Conservation (phyloP, 2,329 filamentous ascomycete species). For the Lachnellula cervina region DNA sequence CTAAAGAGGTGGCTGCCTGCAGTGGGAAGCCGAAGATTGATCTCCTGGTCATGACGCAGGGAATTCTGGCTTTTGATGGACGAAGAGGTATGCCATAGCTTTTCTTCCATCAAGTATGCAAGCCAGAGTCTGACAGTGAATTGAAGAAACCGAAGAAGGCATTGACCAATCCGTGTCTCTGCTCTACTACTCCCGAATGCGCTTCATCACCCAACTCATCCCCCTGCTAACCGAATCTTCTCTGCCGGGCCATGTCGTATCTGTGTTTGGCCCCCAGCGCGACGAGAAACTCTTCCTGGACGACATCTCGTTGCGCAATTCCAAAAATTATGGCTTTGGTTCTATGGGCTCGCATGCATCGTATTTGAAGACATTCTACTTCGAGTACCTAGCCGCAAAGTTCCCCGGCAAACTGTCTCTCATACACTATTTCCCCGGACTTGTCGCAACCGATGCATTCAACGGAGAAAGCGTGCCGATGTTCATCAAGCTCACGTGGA, state of each 20-base stretch:
- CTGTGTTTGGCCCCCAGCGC: conserved; percentile 31
- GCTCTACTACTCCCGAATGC: conserved; percentile 33
- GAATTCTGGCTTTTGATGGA: conserved; percentile 10
- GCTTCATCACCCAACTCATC: conserved; percentile 26
- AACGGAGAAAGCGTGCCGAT: conserved; percentile 23
- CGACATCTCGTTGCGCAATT: conserved; percentile 29
- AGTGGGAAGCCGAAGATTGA: conserved; percentile 27
- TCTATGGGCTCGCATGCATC: conserved; percentile 26
- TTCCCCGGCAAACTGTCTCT: conserved; percentile 27
- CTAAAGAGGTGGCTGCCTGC: conserved; percentile 1
- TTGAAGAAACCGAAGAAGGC: conserved; percentile 30
- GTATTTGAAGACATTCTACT: conserved; percentile 33
- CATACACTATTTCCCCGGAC: conserved; percentile 32
- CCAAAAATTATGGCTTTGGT: conserved; percentile 26
- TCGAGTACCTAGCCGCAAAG: conserved; percentile 28
- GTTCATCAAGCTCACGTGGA: conserved; percentile 31
- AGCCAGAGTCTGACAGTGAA: not conserved
- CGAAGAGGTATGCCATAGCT: too few species aligned
- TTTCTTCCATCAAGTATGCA: too few species aligned
- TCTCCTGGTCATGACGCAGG: conserved; percentile 32
- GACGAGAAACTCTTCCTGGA: conserved; percentile 27
- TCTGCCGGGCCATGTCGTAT: conserved; percentile 26
- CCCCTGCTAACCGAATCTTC: conserved; percentile 24
- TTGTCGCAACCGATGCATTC: conserved; percentile 31
- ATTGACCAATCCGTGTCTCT: conserved; percentile 28